These are phyloP conservation scores for Podospora sp. DNA, from an alignment of 495 filamentous ascomycete genomes.

Conservation along the genomic window DNA sequence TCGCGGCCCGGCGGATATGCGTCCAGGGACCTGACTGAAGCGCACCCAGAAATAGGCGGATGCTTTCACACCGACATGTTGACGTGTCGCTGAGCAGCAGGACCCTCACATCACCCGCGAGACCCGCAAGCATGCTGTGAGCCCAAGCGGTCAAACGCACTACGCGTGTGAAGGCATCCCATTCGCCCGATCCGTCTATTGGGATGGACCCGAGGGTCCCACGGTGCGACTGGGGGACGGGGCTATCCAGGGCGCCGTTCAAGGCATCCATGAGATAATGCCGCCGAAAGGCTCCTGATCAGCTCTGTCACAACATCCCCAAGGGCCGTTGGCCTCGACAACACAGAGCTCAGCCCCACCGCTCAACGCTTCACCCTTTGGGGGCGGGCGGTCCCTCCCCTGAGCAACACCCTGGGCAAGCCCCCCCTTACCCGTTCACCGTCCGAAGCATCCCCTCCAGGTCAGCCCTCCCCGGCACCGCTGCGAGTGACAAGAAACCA, in stretches of 20 bases:
- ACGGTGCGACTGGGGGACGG: conserved; percentile 20
- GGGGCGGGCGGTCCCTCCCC: too few relatives aligned
- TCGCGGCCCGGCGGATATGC: conserved; percentile 25
- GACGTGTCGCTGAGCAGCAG: conserved; percentile 32
- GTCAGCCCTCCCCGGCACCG: conserved; percentile 12
- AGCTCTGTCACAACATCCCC: conserved; percentile 20
- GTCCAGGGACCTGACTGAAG: conserved; percentile 23
- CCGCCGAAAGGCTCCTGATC: conserved; percentile 17
- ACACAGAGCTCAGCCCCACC: conserved; percentile 5
- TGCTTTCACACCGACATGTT: conserved; percentile 36
- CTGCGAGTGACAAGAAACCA: conserved; percentile 22
- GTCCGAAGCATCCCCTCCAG: neutral
- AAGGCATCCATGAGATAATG: conserved; percentile 16
- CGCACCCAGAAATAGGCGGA: conserved; percentile 23
- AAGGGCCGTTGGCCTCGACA: neutral
- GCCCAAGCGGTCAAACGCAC: conserved; percentile 31
- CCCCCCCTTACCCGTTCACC: neutral
- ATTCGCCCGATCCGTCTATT: conserved; percentile 22
- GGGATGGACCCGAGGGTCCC: conserved; percentile 15
- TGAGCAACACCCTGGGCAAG: neutral
- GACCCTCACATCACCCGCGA: conserved; percentile 24
- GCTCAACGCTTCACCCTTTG: neutral
- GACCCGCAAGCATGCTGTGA: conserved; percentile 28
- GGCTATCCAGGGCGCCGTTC: conserved; percentile 8
- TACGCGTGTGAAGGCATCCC: conserved; percentile 5